Evolutionary conservation across 2,329 filamentous ascomycete species (phyloP).

Genomic region (Ophiostoma piceae): DNA sequence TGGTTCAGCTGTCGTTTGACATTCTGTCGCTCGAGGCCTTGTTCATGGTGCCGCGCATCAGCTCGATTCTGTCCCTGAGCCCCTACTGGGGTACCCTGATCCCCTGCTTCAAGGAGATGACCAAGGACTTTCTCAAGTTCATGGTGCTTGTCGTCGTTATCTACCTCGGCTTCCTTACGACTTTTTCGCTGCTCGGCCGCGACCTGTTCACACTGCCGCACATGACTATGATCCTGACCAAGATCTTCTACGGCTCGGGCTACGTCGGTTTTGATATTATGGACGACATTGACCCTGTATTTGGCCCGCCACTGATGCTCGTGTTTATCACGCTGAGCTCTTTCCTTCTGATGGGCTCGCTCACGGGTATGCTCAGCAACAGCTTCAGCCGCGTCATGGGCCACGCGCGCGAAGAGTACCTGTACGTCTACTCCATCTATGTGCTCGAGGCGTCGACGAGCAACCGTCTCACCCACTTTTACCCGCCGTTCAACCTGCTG

Average conservation of each 20-base stretch:
- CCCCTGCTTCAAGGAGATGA: slow-evolving; percentile 89
- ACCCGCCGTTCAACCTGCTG: slow-evolving; percentile 68
- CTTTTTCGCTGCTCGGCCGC: slow-evolving; percentile 72
- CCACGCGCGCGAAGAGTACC: slow-evolving; percentile 67
- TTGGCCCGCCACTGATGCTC: slow-evolving; percentile 59
- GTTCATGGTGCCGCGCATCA: slow-evolving; percentile 84
- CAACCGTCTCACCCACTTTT: slow-evolving; percentile 64
- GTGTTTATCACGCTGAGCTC: slow-evolving; percentile 73
- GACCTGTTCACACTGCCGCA: slow-evolving; percentile 58
- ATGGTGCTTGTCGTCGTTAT: slow-evolving; percentile 69
- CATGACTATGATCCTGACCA: slow-evolving; percentile 73
- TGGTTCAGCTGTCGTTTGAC: slow-evolving; percentile 80
- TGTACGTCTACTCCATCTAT: slow-evolving; percentile 67
- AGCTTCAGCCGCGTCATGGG: slow-evolving; percentile 62
- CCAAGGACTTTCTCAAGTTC: slow-evolving; percentile 85
- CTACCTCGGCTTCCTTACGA: slow-evolving; percentile 85
- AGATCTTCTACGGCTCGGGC: slow-evolving; percentile 74
- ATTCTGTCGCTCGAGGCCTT: slow-evolving; percentile 84
- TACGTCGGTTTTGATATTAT: slow-evolving; percentile 69
- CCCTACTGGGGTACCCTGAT: slow-evolving; percentile 89
- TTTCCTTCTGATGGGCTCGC: slow-evolving; percentile 70
- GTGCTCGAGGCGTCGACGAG: slow-evolving; percentile 63
- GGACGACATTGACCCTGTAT: slow-evolving; percentile 51
- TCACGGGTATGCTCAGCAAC: slow-evolving; percentile 74
- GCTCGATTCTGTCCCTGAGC: slow-evolving; percentile 77